Base-by-base conservation (phyloP, 2,329 filamentous ascomycete species). In the Hypoxylon sp. region DNA sequence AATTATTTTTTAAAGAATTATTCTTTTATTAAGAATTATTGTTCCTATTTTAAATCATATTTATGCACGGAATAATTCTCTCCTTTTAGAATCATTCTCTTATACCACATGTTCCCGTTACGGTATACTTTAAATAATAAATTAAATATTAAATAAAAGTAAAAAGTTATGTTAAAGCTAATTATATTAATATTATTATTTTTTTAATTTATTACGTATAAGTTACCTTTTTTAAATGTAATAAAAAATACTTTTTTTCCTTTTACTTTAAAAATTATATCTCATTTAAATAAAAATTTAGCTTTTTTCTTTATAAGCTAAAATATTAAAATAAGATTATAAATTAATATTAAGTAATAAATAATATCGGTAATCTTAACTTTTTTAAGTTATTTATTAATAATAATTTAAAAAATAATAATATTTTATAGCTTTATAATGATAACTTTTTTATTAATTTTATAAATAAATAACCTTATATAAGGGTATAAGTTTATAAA, bases 201-300 rank as follows among this genome's bases (percentile, higher is more conserved):
- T 25, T 53, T 53, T 53, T 53, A 53, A 53, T 53, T 53, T 23
- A 53, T 41, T 53, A 53, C 41, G 41, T 53, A 53, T 53, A 53
- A 52, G 11, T 52, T 52, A 36, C 36, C 36, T 36, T 36, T 36
- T 52, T 36, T 21, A 3, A 36, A 25, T 23, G 17, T 17, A n/a
- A 43, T 53, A 41, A 53, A 53, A 28, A 53, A 53, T 25, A 53
- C n/a, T 43, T 43, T 53, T 41, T 23, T 53, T 53, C 11, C n/a
- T 17, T 53, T 53, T 23, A 25, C 7, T 41, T 14, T 53, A 38
- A 36, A 53, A 3, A 10, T 41, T 53, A 53, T 41, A 28, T 55
- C 17, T n/a, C n/a, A 14, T 53, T 43, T 25, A 53, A 53, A 53
- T 41, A 53, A 41, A 41, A 53, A 53, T 10, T 43, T 55, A 38